phyloP scores from a whole-genome alignment of 2,329 filamentous ascomycete genomes.

The Basipetospora chlamydospora region DNA sequence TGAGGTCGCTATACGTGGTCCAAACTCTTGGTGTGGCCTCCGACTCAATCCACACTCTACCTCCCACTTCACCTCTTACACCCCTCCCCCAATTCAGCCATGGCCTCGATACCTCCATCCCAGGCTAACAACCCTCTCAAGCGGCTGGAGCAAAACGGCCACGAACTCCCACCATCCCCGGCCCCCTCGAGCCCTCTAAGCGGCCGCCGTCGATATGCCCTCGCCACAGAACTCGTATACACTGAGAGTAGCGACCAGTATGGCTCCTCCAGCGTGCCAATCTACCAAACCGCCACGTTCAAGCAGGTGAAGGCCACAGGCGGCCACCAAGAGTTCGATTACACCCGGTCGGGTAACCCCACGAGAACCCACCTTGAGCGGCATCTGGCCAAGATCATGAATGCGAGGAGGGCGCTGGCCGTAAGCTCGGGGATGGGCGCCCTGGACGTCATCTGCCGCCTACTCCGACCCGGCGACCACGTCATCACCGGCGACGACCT shows the following conservation, averaged over 20 bases:
- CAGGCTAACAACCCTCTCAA: slow-evolving; percentile 27
- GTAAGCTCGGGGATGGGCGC: slow-evolving; percentile 97
- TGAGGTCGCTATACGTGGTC: too few relatives aligned
- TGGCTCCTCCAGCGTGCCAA: slow-evolving; percentile 87
- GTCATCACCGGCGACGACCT: slow-evolving; percentile 95
- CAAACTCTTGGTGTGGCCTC: too few relatives aligned
- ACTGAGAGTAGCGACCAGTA: slow-evolving; percentile 96
- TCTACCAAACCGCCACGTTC: slow-evolving; percentile 97
- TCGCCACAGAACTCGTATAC: slow-evolving; percentile 92
- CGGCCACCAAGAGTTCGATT: slow-evolving; percentile 83
- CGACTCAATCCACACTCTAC: not conserved
- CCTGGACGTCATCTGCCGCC: slow-evolving; percentile 84
- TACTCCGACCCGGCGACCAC: slow-evolving; percentile 85
- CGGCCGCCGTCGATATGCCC: slow-evolving; percentile 70
- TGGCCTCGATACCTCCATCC: slow-evolving; percentile 12
- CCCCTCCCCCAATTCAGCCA: not conserved
- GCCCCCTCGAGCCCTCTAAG: slow-evolving; percentile 81
- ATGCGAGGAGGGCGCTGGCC: slow-evolving; percentile 75
- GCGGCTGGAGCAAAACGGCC: slow-evolving; percentile 65
- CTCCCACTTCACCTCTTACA: too few relatives aligned
- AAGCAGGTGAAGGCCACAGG: slow-evolving; percentile 75
- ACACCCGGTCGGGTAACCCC: slow-evolving; percentile 93
- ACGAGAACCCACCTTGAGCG: slow-evolving; percentile 92
- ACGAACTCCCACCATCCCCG: slow-evolving; percentile 78
- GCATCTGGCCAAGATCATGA: slow-evolving; percentile 98